A percentile compares a stretch with the other conserved stretches of the same genome.
These are phyloP conservation scores for Lachancea fermentati DNA, from an alignment of 805 yeast genomes.

Conservation along the genomic window DNA sequence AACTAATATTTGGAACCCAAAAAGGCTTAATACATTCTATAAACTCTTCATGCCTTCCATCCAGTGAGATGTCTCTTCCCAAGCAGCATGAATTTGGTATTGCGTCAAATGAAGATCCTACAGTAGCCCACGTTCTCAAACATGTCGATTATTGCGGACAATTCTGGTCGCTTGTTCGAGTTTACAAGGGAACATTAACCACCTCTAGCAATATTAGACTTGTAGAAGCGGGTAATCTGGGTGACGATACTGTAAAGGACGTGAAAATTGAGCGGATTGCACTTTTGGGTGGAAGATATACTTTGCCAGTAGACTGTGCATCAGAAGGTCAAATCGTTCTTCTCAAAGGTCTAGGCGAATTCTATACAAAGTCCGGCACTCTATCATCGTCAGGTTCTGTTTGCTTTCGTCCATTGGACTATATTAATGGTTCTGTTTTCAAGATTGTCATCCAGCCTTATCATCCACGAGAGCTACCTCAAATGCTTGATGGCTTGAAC, in stretches of 20 bases:
- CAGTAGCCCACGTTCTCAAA: constrained; percentile 51
- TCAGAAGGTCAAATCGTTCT: constrained; percentile 65
- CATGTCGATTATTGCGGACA: constrained; percentile 51
- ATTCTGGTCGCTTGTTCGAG: constrained; percentile 51
- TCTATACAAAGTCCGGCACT: constrained; percentile 57
- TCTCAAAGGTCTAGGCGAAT: constrained; percentile 55
- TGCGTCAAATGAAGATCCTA: background rate
- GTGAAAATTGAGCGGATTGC: constrained; percentile 40
- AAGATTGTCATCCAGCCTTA: constrained; percentile 81
- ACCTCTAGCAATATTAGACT: constrained; percentile 45
- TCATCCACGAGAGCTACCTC: constrained; percentile 72
- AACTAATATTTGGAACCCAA: constrained; percentile 46
- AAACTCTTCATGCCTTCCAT: constrained; percentile 28
- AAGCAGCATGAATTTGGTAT: constrained; percentile 12
- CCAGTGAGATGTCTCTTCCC: constrained; percentile 30
- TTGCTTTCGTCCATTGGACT: constrained; percentile 35
- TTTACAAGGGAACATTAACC: constrained; percentile 54
- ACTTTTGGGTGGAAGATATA: constrained; percentile 68
- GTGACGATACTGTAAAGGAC: constrained; percentile 45
- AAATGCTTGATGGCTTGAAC: constrained; percentile 63
- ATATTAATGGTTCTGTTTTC: constrained; percentile 52
- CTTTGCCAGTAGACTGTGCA: constrained; percentile 46
- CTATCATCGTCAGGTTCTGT: constrained; percentile 31
- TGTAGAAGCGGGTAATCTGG: constrained; percentile 24
- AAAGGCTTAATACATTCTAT: constrained; percentile 47